A percentile compares a stretch with the other conserved stretches of the same genome.
Conservation (phyloP, 2,329 filamentous ascomycete genomes). For the Pseudogymnoascus sp. region DNA sequence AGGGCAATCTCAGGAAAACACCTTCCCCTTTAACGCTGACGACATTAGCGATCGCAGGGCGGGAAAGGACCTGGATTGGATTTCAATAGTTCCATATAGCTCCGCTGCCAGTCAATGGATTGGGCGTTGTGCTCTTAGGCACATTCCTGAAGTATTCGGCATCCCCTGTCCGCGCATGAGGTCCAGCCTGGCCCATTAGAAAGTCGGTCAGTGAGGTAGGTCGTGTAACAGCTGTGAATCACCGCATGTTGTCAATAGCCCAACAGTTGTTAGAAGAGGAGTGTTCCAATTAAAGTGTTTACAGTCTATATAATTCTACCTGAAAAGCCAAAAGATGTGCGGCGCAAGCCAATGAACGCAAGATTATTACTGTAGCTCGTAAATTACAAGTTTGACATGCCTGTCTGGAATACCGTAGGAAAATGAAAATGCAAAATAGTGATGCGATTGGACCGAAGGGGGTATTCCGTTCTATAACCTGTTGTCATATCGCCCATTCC, state of each 20-base stretch:
- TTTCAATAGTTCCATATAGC: neutral
- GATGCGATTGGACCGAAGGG: conserved; percentile 5
- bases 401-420: conserved; percentile 1
- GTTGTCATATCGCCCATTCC: conserved; percentile 5
- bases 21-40: neutral
- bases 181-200: conserved; percentile 3
- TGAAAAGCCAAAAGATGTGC: neutral
- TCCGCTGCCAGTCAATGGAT: neutral
- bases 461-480: conserved; percentile 8
- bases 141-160: neutral
- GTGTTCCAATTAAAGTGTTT: conserved; percentile 9
- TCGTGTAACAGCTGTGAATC: conserved; percentile 1
- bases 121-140: neutral
- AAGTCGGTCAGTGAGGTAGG: conserved; percentile 1
- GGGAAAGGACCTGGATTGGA: neutral
- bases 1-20: neutral
- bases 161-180: conserved; percentile 1
- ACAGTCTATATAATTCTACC: conserved; percentile 6
- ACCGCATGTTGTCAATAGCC: neutral
- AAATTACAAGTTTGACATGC: conserved; percentile 8
- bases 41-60: neutral
- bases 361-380: conserved; percentile 4
- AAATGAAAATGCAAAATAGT: conserved; percentile 5
- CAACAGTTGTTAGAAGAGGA: conserved; percentile 3
- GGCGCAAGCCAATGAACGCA: conserved; percentile 1